Conservation (phyloP, 352 stramenopile genomes). For the Globisporangium acanthophoron region DNA sequence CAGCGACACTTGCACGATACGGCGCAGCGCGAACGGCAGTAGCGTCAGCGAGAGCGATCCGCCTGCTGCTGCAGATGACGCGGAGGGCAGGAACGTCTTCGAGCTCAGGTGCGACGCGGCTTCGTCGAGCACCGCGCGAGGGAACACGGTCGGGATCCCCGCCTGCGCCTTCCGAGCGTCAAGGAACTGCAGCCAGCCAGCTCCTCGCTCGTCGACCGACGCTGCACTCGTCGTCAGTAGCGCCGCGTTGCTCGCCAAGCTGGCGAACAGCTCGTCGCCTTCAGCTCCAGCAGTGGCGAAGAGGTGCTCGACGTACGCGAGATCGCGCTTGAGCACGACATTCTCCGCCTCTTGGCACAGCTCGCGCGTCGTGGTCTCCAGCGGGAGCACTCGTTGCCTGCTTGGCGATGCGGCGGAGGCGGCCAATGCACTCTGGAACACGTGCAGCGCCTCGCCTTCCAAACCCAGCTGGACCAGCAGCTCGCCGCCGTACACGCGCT, state of each 20-base stretch:
- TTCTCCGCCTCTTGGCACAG: constrained; percentile 54
- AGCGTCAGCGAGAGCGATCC: constrained; percentile 24
- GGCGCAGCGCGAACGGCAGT: constrained; percentile 50
- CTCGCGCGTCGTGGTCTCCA: constrained; percentile 35
- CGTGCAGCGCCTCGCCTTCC: constrained; percentile 24
- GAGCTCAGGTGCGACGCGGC: constrained; percentile 43
- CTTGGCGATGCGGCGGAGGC: constrained; percentile 14
- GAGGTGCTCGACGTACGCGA: constrained; percentile 60
- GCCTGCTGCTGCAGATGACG: background rate
- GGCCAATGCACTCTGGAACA: constrained; percentile 34
- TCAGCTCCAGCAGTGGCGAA: constrained; percentile 12
- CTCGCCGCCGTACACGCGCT: constrained; percentile 55
- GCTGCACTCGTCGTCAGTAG: background rate
- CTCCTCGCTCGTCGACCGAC: background rate
- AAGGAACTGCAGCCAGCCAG: constrained; percentile 30
- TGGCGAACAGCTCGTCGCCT: constrained; percentile 26
- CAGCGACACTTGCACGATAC: constrained; percentile 39
- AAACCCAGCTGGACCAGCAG: constrained; percentile 37
- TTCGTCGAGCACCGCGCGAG: constrained; percentile 29
- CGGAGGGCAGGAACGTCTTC: constrained; percentile 35
- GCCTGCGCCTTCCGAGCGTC: constrained; percentile 17
- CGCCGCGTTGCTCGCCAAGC: constrained; percentile 17
- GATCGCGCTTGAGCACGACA: constrained; percentile 49
- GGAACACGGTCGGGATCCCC: constrained; percentile 13
- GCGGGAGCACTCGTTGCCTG: constrained; percentile 31